These are phyloP conservation scores for Leptodermis oblonga DNA, from an alignment of 257 asterid species.

Conservation along the genomic window DNA sequence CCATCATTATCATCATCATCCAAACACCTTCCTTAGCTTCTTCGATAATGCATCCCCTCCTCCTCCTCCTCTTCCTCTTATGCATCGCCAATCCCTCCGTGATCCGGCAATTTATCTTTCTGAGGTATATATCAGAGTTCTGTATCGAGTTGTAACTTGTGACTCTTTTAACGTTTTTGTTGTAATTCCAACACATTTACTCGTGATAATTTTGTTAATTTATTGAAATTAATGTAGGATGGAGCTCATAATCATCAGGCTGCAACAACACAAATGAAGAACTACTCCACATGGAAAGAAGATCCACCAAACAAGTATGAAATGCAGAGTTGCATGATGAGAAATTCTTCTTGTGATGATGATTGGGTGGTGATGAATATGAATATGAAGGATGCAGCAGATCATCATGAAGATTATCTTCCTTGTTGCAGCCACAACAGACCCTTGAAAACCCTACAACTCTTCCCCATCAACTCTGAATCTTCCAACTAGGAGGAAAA, in stretches of 20 bases:
- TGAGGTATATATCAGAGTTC: too few relatives aligned
- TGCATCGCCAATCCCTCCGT: conserved; percentile 17
- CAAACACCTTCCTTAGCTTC: conserved; percentile 14
- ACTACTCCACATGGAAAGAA: conserved; percentile 27
- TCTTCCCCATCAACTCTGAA: conserved; percentile 47
- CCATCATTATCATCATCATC: conserved; percentile 14
- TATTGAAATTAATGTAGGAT: conserved; percentile 10
- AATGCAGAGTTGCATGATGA: conserved; percentile 24
- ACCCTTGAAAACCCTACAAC: conserved; percentile 72
- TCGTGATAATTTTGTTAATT: neutral
- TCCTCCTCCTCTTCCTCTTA: too few relatives aligned
- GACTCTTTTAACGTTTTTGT: neutral
- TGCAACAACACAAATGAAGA: conserved; percentile 22
- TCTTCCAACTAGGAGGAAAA: neutral
- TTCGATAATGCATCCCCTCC: conserved; percentile 7
- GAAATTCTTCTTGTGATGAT: conserved; percentile 21
- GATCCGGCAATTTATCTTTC: conserved; percentile 12
- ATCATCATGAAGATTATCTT: conserved; percentile 9
- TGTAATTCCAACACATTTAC: neutral
- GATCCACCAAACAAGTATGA: conserved; percentile 33
- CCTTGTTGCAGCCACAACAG: conserved; percentile 32
- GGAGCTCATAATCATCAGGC: conserved; percentile 20
- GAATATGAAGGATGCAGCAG: conserved; percentile 27
- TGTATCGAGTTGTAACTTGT: too few relatives aligned
- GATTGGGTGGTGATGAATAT: conserved; percentile 37